Base-by-base conservation (phyloP, 129 eudicot species). In the Artemisia tridentata region DNA sequence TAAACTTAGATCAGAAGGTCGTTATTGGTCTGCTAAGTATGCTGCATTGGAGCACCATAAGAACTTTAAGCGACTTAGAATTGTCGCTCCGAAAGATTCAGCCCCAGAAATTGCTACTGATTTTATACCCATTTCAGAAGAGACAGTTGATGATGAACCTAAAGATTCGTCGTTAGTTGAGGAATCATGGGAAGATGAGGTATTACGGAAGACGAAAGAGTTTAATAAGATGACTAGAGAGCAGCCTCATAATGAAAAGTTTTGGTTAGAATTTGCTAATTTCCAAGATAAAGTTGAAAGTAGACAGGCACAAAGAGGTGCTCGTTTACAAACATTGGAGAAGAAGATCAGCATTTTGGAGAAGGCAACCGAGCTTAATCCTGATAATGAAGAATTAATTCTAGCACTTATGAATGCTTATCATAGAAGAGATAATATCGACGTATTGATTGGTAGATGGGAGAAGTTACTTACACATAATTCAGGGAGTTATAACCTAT, bases 131-230 rank as follows among this genome's bases (percentile, higher is more conserved):
- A 70, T 95, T 74, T 73, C 68, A 5, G 84, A 80, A 68, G 84
- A 78, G 66, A 58, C 34, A 48, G 21, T 11, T 54, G 87, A 86
- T 50, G 80, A 62, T 65, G 80, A 74, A 57, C 46, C 14, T 3
- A 66, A 64, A 18, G 79, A 77, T 71, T 59, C 69, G 17, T 58
- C 78, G 16, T 67, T 77, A 13, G 72, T 95, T 29, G 93, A 87
- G 76, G 99, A 95, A 78, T 95, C 99, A 16, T 88, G 97, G 99
- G 99, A 95, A 79, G 99, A 90, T 71, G 91, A 88, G 84, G 87
- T 95, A 47, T 72, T 90, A 49, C 72, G 97, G 25, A 88, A 88
- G 79, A 95, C 97, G 4, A 90, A 63, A 84, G 95, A 90, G 79
- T 90, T 85, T 56, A 95, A 95, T 73, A 95, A 65, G 75, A 68